A percentile compares a stretch with the other conserved stretches of the same genome.
These are phyloP conservation scores for Umbelopsis sp. DNA, from an alignment of 192 early-diverging fungal genomes.

Conservation along the genomic window DNA sequence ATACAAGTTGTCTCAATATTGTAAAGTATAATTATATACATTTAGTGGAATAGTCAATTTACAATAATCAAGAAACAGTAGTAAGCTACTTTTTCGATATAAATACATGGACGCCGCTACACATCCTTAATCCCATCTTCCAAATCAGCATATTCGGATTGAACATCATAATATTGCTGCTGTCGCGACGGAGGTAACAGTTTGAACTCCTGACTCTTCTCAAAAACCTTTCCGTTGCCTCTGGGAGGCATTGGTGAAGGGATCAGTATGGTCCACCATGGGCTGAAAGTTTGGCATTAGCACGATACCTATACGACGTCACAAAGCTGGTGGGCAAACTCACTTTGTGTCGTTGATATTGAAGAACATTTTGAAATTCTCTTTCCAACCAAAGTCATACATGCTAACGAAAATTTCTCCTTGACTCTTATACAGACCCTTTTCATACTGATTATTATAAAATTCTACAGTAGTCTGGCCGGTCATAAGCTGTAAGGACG, in stretches of 20 bases:
- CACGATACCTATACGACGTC: neutral
- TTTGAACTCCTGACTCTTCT: constrained; percentile 41
- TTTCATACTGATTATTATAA: constrained; percentile 61
- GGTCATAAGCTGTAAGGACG: constrained; percentile 43
- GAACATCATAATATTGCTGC: constrained; percentile 23
- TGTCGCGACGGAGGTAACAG: constrained; percentile 29
- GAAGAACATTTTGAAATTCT: constrained; percentile 53
- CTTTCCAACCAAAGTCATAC: constrained; percentile 49
- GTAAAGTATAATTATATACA: too few species aligned
- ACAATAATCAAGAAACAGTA: neutral
- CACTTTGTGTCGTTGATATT: constrained; percentile 55
- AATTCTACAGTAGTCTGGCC: constrained; percentile 67
- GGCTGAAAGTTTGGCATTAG: constrained; percentile 31
- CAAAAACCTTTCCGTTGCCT: constrained; percentile 32
- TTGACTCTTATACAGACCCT: constrained; percentile 45
- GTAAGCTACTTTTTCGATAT: neutral
- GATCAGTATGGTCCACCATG: constrained; percentile 54
- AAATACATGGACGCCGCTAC: constrained; percentile 20
- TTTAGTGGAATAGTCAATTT: neutral
- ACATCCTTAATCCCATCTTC: constrained; percentile 39
- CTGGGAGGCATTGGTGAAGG: constrained; percentile 55
- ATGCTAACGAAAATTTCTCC: constrained; percentile 51
- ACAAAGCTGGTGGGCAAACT: constrained; percentile 13
- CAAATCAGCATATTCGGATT: constrained; percentile 31
- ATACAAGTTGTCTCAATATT: too few species aligned